phyloP scores from a whole-genome alignment of 2,329 filamentous ascomycete species.

The Proliferodiscus dingleyae region DNA sequence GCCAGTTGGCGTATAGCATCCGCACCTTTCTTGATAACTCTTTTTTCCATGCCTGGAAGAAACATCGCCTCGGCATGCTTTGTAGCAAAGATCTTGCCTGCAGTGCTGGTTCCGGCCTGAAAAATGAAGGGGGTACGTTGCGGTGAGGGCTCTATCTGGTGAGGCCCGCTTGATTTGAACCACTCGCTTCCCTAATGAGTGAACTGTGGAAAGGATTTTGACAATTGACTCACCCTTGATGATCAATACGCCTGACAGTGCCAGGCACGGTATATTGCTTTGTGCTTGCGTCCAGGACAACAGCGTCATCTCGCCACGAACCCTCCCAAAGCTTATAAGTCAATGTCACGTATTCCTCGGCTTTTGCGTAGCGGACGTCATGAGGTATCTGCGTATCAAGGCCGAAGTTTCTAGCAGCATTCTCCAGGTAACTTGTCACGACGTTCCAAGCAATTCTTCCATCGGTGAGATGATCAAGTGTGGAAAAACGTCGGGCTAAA shows the following conservation, averaged over 20 bases:
- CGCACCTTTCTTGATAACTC: too few species aligned
- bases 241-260: too few species aligned
- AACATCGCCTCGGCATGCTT: conserved; percentile 68
- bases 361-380: conserved; percentile 58
- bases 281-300: conserved; percentile 50
- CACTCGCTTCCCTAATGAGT: too few species aligned
- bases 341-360: conserved; percentile 58
- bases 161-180: background rate
- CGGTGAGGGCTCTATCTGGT: conserved; percentile 49
- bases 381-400: conserved; percentile 52
- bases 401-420: conserved; percentile 58
- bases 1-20: too few species aligned
- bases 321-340: conserved; percentile 57
- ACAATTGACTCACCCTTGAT: too few species aligned
- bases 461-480: conserved; percentile 60
- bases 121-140: conserved; percentile 64
- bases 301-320: conserved; percentile 56
- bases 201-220: too few species aligned
- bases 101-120: conserved; percentile 62
- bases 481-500: conserved; percentile 58
- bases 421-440: conserved; percentile 62
- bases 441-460: conserved; percentile 48
- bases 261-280: too few species aligned
- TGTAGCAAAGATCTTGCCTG: conserved; percentile 61
- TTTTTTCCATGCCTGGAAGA: conserved; percentile 48